Conservation (phyloP, 2,329 filamentous ascomycete species). For the Fulvia fulva region DNA sequence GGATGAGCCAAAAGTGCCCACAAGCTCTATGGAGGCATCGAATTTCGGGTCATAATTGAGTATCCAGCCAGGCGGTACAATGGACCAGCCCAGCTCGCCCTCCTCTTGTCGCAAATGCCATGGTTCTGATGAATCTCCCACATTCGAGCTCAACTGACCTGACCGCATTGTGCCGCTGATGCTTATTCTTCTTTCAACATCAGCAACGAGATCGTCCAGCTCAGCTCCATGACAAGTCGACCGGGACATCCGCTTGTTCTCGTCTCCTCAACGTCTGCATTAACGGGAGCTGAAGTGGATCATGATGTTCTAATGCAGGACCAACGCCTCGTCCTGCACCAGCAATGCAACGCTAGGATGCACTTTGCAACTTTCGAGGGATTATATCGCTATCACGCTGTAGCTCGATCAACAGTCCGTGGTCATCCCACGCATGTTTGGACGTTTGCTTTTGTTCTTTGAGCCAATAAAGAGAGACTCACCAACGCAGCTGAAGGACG, state of each 20-base stretch:
- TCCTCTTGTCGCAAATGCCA: background rate
- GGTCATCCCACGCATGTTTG: background rate
- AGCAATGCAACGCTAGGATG: background rate
- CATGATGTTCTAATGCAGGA: background rate
- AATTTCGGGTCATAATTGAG: background rate
- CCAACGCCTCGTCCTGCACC: background rate
- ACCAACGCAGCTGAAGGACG: too few species aligned
- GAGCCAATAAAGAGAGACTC: background rate
- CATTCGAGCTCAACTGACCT: background rate
- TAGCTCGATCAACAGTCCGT: background rate
- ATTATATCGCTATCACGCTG: background rate
- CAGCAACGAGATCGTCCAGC: background rate
- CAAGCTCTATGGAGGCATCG: too few species aligned
- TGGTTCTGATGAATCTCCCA: background rate
- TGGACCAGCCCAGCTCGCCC: background rate
- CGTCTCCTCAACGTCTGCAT: background rate
- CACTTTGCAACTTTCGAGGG: background rate
- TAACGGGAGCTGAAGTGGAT: background rate
- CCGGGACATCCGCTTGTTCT: background rate
- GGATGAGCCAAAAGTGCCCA: too few species aligned
- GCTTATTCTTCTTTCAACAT: background rate
- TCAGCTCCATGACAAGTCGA: background rate
- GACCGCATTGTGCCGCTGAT: background rate
- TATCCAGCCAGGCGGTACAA: background rate
- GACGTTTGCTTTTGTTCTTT: too few species aligned